Percentiles rank a stretch among this genome's conserved stretches.
Conservation (phyloP, 805 yeast genomes). For the Sugiyamaella qingdaonensis region DNA sequence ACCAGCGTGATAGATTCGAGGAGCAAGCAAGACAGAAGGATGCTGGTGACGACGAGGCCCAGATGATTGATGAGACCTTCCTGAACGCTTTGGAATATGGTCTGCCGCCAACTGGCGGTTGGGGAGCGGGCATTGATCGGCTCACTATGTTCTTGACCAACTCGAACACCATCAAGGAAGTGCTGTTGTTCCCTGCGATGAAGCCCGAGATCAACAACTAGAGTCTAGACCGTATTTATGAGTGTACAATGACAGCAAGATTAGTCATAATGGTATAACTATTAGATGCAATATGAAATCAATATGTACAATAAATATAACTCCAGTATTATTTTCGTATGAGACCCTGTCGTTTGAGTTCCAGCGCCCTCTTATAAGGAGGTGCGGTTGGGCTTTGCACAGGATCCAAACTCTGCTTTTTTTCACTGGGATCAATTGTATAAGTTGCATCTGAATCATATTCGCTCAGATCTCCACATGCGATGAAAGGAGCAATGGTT, state of each 20-base stretch:
- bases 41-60: slow-evolving; percentile 99
- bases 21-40: slow-evolving; percentile 98
- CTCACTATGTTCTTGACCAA: slow-evolving; percentile 96
- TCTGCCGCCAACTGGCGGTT: slow-evolving; percentile 98
- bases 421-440: slow-evolving; percentile 41
- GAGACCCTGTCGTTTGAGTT: slow-evolving; percentile 74
- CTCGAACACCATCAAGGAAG: slow-evolving; percentile 96
- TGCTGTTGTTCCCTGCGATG: slow-evolving; percentile 95
- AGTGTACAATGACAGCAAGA: too few relatives aligned
- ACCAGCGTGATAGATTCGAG: slow-evolving; percentile 95
- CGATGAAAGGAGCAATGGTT: slow-evolving; percentile 81
- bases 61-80: slow-evolving; percentile 92
- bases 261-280: too few relatives aligned
- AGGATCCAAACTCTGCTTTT: slow-evolving; percentile 65
- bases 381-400: slow-evolving; percentile 96
- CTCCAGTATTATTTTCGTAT: slow-evolving; percentile 22
- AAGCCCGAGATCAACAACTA: slow-evolving; percentile 70
- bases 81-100: slow-evolving; percentile 97
- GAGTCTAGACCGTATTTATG: neutral
- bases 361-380: slow-evolving; percentile 89
- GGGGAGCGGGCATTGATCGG: slow-evolving; percentile 99
- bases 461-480: slow-evolving; percentile 87
- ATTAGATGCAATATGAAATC: too few relatives aligned
- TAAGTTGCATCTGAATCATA: slow-evolving; percentile 97
- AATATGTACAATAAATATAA: too few relatives aligned